Conservation (phyloP, 768 basidiomycete species). For the Gyrodon lividus region DNA sequence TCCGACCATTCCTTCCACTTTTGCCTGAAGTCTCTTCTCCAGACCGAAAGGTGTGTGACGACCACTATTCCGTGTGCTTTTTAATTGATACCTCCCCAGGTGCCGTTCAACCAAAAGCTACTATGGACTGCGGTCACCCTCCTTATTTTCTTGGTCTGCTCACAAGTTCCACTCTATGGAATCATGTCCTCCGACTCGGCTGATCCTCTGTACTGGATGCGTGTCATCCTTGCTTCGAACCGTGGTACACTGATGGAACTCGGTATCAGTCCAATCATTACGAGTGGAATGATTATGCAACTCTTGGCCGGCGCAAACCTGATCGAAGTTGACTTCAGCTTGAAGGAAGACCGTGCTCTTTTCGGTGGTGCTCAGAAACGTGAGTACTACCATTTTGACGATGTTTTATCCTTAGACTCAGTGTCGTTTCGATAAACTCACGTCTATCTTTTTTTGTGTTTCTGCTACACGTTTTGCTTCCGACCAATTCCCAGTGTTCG, state of each 20-base stretch:
- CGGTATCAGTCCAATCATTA: slow-evolving; percentile 96
- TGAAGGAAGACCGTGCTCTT: slow-evolving; percentile 95
- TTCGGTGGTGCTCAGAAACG: slow-evolving; percentile 97
- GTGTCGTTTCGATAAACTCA: too few relatives aligned
- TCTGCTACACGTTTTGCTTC: neutral
- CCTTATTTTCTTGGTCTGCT: slow-evolving; percentile 99
- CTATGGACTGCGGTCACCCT: slow-evolving; percentile 99
- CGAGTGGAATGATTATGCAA: slow-evolving; percentile 99
- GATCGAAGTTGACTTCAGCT: slow-evolving; percentile 94
- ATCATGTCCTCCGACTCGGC: slow-evolving; percentile 99
- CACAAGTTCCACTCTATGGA: slow-evolving; percentile 97
- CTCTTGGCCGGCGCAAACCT: slow-evolving; percentile 96
- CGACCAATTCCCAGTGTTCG: slow-evolving; percentile 69
- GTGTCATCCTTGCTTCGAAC: slow-evolving; percentile 98
- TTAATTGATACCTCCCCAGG: slow-evolving; percentile 44
- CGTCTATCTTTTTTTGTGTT: too few relatives aligned
- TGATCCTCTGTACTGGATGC: slow-evolving; percentile 99
- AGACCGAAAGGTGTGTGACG: slow-evolving; percentile 79
- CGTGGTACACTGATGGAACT: slow-evolving; percentile 99
- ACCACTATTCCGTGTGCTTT: neutral
- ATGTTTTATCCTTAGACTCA: neutral
- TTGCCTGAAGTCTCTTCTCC: slow-evolving; percentile 97
- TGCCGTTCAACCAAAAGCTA: slow-evolving; percentile 97
- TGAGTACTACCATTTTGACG: slow-evolving; percentile 39
- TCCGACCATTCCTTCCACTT: slow-evolving; percentile 95